phyloP scores from a whole-genome alignment of 805 yeast species.

The Monosporozyma siamensis region DNA sequence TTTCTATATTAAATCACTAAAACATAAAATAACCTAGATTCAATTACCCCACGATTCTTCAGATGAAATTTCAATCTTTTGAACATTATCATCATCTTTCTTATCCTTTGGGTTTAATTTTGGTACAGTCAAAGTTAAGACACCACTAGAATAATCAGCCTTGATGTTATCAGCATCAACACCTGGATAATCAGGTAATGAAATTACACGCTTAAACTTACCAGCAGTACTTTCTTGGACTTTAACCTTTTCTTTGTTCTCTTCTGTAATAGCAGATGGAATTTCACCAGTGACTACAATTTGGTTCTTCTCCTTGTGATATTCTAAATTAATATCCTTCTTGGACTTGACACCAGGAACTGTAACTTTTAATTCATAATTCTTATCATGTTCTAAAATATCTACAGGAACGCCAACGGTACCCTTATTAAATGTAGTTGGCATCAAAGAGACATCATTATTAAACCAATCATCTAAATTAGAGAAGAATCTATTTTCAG shows the following conservation, averaged over 20 bases:
- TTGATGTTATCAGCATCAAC: slow-evolving; percentile 37
- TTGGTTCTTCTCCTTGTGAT: slow-evolving; percentile 37
- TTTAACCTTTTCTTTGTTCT: slow-evolving; percentile 19
- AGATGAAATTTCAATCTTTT: slow-evolving; percentile 25
- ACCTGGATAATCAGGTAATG: slow-evolving; percentile 32
- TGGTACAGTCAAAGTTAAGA: slow-evolving; percentile 36
- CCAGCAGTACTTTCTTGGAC: slow-evolving; percentile 33
- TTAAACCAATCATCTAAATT: slow-evolving; percentile 18
- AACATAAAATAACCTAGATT: too few species aligned
- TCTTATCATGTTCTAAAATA: slow-evolving; percentile 35
- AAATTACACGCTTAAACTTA: slow-evolving; percentile 35
- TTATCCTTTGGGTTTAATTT: slow-evolving; percentile 26
- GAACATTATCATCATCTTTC: slow-evolving; percentile 17
- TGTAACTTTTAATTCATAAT: slow-evolving; percentile 36
- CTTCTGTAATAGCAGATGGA: slow-evolving; percentile 19
- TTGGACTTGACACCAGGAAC: slow-evolving; percentile 40
- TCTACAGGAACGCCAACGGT: slow-evolving; percentile 38
- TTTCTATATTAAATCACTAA: too few species aligned
- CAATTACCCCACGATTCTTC: slow-evolving; percentile 19
- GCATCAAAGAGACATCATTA: slow-evolving; percentile 23
- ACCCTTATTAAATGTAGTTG: slow-evolving; percentile 15
- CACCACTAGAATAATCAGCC: slow-evolving; percentile 40
- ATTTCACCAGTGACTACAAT: slow-evolving; percentile 38
- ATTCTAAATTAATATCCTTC: slow-evolving; percentile 38
- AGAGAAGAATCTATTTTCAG: slow-evolving; percentile 3